A percentile compares a stretch with the other conserved stretches of the same genome.
These are phyloP conservation scores for Calonectria henricotiae DNA, from an alignment of 2,329 filamentous ascomycete genomes.

Conservation along the genomic window DNA sequence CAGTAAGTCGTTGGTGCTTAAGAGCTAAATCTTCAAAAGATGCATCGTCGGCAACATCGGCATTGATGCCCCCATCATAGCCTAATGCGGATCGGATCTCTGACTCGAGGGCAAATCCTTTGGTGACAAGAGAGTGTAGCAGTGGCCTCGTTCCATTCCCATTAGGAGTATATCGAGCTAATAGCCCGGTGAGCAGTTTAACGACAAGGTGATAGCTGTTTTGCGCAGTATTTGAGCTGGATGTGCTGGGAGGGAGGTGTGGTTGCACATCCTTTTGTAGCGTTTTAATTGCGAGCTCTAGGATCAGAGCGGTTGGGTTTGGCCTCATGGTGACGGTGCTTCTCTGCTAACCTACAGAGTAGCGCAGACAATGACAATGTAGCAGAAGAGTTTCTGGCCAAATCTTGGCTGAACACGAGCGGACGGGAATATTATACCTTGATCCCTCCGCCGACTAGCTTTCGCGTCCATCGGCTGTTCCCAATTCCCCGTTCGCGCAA, in stretches of 20 bases:
- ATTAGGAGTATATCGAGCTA: constrained; percentile 8
- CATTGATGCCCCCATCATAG: background rate
- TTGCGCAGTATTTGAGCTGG: constrained; percentile 17
- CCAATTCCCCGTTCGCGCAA: background rate
- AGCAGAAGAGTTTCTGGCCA: background rate
- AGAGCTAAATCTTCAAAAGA: constrained; percentile 4
- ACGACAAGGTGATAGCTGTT: constrained; percentile 13
- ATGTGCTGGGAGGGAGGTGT: constrained; percentile 11
- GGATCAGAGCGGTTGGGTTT: constrained; percentile 10
- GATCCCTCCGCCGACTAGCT: background rate
- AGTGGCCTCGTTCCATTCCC: constrained; percentile 1
- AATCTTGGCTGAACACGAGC: background rate
- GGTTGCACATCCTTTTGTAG: constrained; percentile 14
- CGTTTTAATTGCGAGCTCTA: constrained; percentile 14
- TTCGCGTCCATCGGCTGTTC: background rate
- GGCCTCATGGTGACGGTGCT: constrained; percentile 19
- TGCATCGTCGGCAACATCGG: constrained; percentile 7
- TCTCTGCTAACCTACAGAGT: background rate
- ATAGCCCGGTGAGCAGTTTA: background rate
- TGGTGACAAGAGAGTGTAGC: background rate
- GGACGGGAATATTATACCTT: constrained; percentile 18
- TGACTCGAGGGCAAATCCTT: background rate
- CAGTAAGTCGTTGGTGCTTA: constrained; percentile 1
- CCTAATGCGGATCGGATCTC: constrained; percentile 5
- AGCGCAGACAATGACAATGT: background rate